Evolutionary conservation across 139 green algal species (phyloP).

Genomic region (Edaphochlamys debaryana): DNA sequence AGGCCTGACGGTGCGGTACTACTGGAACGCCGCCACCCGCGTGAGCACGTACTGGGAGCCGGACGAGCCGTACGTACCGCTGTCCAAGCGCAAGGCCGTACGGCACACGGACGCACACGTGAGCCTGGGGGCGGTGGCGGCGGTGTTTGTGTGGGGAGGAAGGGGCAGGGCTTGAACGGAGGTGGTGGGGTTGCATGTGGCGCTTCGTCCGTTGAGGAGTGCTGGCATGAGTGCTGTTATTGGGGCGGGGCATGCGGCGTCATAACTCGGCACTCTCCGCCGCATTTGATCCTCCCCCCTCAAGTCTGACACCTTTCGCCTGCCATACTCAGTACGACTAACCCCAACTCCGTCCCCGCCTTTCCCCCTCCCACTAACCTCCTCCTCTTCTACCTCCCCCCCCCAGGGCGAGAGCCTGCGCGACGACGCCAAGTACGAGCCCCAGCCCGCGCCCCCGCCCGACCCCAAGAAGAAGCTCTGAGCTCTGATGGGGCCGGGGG

Average conservation of each 20-base stretch:
- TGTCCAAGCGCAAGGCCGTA: neutral
- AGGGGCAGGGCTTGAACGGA: no score
- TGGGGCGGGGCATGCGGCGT: no score
- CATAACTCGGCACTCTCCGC: neutral
- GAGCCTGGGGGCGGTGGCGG: neutral
- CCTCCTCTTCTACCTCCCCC: neutral
- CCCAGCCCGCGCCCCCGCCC: no score
- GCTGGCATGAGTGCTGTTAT: no score
- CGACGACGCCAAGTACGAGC: neutral
- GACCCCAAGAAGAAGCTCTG: no score
- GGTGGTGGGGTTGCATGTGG: neutral
- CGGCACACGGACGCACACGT: neutral
- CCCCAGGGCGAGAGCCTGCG: neutral
- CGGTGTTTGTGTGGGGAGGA: neutral
- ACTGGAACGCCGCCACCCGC: slow-evolving; percentile 32
- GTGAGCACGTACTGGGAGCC: slow-evolving; percentile 40
- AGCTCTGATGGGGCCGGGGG: no score
- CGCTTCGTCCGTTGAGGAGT: no score
- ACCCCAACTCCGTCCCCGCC: no score
- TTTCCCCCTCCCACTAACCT: no score
- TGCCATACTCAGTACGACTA: no score
- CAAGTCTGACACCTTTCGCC: neutral
- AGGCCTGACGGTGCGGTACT: slow-evolving; percentile 45
- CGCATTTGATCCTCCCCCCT: neutral
- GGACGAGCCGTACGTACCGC: slow-evolving; percentile 31